Evolutionary conservation across 164 flowering plant species (phyloP), one percentile per base, ranked within the genome.

Genomic region (Magnolia changhungtana): DNA sequence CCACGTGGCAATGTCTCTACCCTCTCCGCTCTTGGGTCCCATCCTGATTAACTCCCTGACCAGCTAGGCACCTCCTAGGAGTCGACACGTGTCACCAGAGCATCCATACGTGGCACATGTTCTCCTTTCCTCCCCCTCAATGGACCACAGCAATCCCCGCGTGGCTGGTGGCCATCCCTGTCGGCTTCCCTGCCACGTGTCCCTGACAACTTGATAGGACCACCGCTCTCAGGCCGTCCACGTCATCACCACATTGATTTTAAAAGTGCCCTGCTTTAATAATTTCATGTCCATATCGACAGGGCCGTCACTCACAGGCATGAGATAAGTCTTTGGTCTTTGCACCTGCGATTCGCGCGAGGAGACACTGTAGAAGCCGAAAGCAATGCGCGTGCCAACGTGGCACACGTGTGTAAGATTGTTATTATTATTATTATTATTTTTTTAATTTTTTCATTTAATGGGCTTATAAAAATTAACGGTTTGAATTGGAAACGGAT

Each of bases 141-240:
- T 37, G 45, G 45, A 37, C 45, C 45, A 37, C 45, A 37, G 45
- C 45, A 37, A 3, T 7, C 7, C 45, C 45, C 63, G 4, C 14
- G 45, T 37, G 45, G 45, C 45, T 37, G 0, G 45, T 37, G 45
- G 45, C 50, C 65, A 21, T n/a, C 72, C 58, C 70, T 49, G 8
- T 71, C 78, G 90, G 90, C 89, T 20, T 2, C 67, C 50, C 51
- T 72, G 82, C 85, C 89, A 84, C 88, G 87, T 84, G 90, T 86
- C 84, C 81, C 86, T 18, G 55, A 59, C 27, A 84, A 84, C 87
- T 78, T 78, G 80, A 82, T 61, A 77, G 87, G 85, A 84, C 85
- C 85, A 84, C 87, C 81, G 63, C 27, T 18, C 29, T 49, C 10
- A 69, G 79, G 64, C 16, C 10, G 27, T 74, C 77, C 78, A 55